A percentile compares a stretch with the other conserved stretches of the same genome.
These are phyloP conservation scores for Tolypocladium tropicale DNA, from an alignment of 2,329 filamentous ascomycete species.

Conservation along the genomic window DNA sequence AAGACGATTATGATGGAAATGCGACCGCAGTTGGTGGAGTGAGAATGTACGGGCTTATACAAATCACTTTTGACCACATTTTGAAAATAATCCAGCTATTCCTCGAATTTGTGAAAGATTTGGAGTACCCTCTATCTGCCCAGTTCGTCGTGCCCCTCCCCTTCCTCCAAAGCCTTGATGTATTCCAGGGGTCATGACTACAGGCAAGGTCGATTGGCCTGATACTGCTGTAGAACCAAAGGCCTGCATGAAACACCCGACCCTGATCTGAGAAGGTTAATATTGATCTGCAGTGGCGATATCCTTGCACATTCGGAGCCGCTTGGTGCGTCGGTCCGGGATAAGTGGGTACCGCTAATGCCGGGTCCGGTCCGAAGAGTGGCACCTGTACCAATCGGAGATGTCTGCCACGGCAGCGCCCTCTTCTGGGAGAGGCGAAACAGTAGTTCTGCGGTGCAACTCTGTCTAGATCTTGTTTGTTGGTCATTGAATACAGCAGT, in stretches of 20 bases:
- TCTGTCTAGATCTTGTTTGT: not conserved
- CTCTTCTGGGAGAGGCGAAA: not conserved
- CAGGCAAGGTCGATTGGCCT: not conserved
- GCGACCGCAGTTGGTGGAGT: not conserved
- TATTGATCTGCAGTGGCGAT: not conserved
- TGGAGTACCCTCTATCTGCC: not conserved
- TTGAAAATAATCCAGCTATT: not conserved
- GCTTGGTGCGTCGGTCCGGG: not conserved
- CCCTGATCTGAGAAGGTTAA: not conserved
- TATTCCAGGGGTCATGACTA: not conserved
- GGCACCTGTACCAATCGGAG: not conserved
- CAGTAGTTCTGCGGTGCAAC: not conserved
- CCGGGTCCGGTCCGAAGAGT: not conserved
- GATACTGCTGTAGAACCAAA: not conserved
- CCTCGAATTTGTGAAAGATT: not conserved
- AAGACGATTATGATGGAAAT: not conserved
- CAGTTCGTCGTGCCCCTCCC: not conserved
- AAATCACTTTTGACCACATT: not conserved
- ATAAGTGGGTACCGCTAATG: not conserved
- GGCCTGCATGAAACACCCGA: not conserved
- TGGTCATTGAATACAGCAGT: not conserved
- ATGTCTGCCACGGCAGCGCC: not conserved
- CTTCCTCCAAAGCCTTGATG: not conserved
- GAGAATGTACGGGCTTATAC: not conserved
- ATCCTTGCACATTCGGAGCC: not conserved